A percentile compares a stretch with the other conserved stretches of the same genome.
Evolutionary conservation across 2,329 filamentous ascomycete genomes (phyloP).

Genomic region (Elsinoe arachidis): DNA sequence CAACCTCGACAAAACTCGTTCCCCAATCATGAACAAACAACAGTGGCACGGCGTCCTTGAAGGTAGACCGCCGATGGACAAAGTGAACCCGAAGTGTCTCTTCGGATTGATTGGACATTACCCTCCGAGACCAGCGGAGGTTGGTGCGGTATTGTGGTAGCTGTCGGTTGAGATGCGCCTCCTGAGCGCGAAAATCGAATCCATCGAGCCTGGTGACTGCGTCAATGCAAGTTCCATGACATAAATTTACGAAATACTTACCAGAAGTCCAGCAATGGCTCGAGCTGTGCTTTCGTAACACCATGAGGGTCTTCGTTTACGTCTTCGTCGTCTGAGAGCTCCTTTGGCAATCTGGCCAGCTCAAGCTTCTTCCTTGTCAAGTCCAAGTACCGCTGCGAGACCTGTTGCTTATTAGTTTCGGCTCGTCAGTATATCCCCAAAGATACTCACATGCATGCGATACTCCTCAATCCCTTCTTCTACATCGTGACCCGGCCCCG

Average conservation of each 20-base stretch:
- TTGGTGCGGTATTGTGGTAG: conserved; percentile 58
- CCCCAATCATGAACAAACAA: conserved; percentile 59
- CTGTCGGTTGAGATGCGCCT: conserved; percentile 47
- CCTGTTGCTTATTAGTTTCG: conserved; percentile 33
- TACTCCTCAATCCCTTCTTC: conserved; percentile 17
- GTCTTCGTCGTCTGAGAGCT: conserved; percentile 16
- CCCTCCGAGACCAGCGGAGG: conserved; percentile 26
- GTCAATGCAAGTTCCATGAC: neutral
- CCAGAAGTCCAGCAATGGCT: conserved; percentile 55
- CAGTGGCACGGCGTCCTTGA: conserved; percentile 50
- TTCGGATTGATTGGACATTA: neutral
- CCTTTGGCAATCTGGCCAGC: conserved; percentile 54
- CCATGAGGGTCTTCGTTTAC: conserved; percentile 26
- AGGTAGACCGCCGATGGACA: conserved; percentile 50
- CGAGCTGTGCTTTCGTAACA: conserved; percentile 52
- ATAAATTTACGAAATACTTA: conserved; percentile 23
- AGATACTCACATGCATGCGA: conserved; percentile 20
- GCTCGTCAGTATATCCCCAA: neutral
- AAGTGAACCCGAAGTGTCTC: conserved; percentile 46
- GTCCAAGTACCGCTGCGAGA: conserved; percentile 58
- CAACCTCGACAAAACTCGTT: conserved; percentile 53
- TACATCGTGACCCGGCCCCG: neutral
- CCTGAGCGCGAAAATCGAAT: conserved; percentile 56
- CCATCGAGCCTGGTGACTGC: conserved; percentile 48
- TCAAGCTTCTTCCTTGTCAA: conserved; percentile 60